A percentile compares a stretch with the other conserved stretches of the same genome.
Conservation (phyloP, 2,329 filamentous ascomycete genomes). For the Phialemoniopsis sp. region DNA sequence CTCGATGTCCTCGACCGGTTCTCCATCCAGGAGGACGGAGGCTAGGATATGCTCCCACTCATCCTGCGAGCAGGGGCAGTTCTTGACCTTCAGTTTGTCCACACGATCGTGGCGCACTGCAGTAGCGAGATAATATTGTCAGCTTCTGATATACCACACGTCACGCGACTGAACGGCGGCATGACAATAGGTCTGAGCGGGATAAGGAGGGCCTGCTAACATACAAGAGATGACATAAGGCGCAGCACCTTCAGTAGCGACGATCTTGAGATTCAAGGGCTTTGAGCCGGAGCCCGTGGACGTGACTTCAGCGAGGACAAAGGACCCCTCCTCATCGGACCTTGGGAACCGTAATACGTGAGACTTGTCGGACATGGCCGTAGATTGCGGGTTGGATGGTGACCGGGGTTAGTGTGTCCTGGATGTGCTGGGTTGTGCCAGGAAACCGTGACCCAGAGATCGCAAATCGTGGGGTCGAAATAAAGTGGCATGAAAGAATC, state of each 20-base stretch:
- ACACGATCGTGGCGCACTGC: slow-evolving; percentile 55
- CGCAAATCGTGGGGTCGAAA: too few species aligned
- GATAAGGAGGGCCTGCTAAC: slow-evolving; percentile 18
- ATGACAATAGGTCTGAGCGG: too few species aligned
- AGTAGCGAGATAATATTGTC: slow-evolving; percentile 11
- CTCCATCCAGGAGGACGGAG: slow-evolving; percentile 47
- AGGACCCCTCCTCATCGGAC: slow-evolving; percentile 44
- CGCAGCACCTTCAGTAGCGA: slow-evolving; percentile 63
- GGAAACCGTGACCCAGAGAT: too few species aligned
- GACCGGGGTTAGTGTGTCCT: too few species aligned
- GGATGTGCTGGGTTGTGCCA: too few species aligned
- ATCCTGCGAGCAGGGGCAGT: slow-evolving; percentile 49
- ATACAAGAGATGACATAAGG: slow-evolving; percentile 56
- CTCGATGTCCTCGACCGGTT: slow-evolving; percentile 50
- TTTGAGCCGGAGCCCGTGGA: slow-evolving; percentile 35
- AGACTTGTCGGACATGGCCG: slow-evolving; percentile 12
- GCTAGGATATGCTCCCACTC: slow-evolving; percentile 65
- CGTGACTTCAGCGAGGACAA: slow-evolving; percentile 58
- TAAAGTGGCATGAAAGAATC: too few species aligned
- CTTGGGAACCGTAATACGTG: slow-evolving; percentile 56
- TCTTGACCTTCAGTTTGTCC: slow-evolving; percentile 46
- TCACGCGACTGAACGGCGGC: background rate
- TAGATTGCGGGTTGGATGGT: too few species aligned
- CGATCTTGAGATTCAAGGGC: slow-evolving; percentile 60
- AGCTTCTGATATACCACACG: background rate